Conservation (phyloP, 352 stramenopile species). For the Pythium phragmitis region DNA sequence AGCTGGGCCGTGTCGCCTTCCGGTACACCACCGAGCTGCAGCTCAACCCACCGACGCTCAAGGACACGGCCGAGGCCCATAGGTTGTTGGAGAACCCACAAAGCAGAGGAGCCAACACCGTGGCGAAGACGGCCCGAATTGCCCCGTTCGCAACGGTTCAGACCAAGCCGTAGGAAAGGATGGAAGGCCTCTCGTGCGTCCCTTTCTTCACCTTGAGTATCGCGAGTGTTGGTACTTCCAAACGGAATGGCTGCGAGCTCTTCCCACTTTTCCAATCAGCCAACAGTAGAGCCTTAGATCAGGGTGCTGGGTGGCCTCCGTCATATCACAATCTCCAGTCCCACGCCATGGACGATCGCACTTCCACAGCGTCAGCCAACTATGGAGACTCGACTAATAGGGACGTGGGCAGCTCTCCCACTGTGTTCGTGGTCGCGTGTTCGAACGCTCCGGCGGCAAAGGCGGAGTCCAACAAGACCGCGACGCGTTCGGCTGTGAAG, state of each 20-base stretch:
- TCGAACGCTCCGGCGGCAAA: neutral
- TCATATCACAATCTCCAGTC: neutral
- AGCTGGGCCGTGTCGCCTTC: constrained; percentile 3
- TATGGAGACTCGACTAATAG: neutral
- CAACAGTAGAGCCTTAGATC: neutral
- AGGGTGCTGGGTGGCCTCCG: neutral
- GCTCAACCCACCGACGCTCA: neutral
- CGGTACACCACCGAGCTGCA: neutral
- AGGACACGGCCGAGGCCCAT: neutral
- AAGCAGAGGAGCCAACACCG: neutral
- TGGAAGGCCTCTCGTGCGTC: neutral
- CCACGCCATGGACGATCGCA: neutral
- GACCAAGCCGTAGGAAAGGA: neutral
- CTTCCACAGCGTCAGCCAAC: too few relatives aligned
- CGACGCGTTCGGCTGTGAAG: neutral
- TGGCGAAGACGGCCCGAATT: neutral
- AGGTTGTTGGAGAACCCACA: neutral
- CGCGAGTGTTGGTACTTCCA: neutral
- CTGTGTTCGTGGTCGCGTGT: neutral
- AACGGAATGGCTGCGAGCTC: neutral
- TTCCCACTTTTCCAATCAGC: neutral
- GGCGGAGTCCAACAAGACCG: neutral
- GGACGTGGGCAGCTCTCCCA: neutral
- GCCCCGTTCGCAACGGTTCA: neutral
- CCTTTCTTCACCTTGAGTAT: neutral